Conservation (phyloP, 2,329 filamentous ascomycete genomes). For the Sphaerulina populicola region DNA sequence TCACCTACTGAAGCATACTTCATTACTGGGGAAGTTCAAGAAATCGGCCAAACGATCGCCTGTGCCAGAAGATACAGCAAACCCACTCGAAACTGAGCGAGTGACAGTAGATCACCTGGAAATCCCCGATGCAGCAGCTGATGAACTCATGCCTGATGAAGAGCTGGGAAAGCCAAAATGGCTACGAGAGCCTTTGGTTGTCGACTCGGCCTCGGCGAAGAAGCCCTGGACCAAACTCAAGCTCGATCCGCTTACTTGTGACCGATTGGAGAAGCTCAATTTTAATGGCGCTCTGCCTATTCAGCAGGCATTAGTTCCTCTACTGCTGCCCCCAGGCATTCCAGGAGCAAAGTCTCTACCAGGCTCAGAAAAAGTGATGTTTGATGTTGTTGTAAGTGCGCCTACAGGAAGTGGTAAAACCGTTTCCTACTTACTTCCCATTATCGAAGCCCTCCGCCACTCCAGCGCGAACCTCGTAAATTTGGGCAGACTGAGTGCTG, state of each 20-base stretch:
- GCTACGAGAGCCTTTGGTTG: conserved; percentile 58
- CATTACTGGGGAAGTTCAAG: conserved; percentile 41
- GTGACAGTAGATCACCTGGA: conserved; percentile 51
- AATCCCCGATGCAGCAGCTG: conserved; percentile 31
- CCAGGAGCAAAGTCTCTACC: conserved; percentile 22
- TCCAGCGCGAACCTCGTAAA: conserved; percentile 32
- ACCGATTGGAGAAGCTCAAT: conserved; percentile 58
- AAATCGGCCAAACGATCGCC: conserved; percentile 26
- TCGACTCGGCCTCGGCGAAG: neutral
- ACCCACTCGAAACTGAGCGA: conserved; percentile 17
- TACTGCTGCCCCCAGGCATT: conserved; percentile 57
- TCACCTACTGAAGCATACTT: conserved; percentile 28
- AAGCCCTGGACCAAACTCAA: conserved; percentile 4
- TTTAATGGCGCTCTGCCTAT: conserved; percentile 68
- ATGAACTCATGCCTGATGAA: conserved; percentile 49
- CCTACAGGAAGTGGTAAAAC: conserved; percentile 96
- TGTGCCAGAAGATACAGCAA: conserved; percentile 12
- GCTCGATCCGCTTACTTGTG: conserved; percentile 17
- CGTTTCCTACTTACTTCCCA: conserved; percentile 77
- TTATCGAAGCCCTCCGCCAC: conserved; percentile 66
- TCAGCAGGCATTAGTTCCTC: conserved; percentile 69
- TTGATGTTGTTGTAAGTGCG: conserved; percentile 80
- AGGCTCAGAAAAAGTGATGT: conserved; percentile 29
- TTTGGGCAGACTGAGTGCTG: conserved; percentile 61
- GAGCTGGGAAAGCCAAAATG: conserved; percentile 74